Evolutionary conservation across 805 yeast species (phyloP).

Genomic region (Saturnispora serradocipensis): DNA sequence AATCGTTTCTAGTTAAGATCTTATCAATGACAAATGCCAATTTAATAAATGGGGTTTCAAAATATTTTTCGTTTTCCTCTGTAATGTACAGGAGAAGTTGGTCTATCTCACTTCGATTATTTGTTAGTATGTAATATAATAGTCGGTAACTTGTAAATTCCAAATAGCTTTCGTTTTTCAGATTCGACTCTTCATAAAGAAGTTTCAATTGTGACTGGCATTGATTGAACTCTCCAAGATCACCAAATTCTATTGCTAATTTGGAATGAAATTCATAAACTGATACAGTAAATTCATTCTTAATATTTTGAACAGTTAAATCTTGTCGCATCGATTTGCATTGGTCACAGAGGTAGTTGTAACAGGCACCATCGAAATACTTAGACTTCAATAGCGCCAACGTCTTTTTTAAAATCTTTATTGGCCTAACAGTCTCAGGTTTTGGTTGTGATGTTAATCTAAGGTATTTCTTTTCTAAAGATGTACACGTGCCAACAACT

Average conservation of each 20-base stretch:
- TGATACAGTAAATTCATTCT: conserved; percentile 60
- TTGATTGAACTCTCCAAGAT: conserved; percentile 91
- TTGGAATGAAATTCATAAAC: conserved; percentile 85
- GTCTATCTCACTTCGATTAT: conserved; percentile 48
- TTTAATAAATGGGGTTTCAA: conserved; percentile 18
- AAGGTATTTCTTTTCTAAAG: conserved; percentile 68
- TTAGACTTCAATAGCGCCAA: conserved; percentile 44
- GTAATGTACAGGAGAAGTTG: conserved; percentile 28
- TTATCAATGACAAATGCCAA: conserved; percentile 31
- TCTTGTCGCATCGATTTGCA: conserved; percentile 90
- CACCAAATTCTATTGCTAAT: conserved; percentile 73
- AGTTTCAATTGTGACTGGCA: conserved; percentile 75
- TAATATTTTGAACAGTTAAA: conserved; percentile 81
- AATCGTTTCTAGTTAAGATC: conserved; percentile 35
- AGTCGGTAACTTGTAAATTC: conserved; percentile 72
- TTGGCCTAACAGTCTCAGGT: conserved; percentile 75
- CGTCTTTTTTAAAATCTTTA: conserved; percentile 48
- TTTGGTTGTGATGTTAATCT: conserved; percentile 88
- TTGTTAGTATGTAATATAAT: conserved; percentile 66
- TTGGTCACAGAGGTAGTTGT: conserved; percentile 79
- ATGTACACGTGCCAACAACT: conserved; percentile 53
- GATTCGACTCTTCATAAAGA: conserved; percentile 39
- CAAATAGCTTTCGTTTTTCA: conserved; percentile 28
- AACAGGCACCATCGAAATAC: conserved; percentile 42
- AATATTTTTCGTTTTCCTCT: conserved; percentile 6